Evolutionary conservation across 2,329 filamentous ascomycete genomes (phyloP).

Genomic region (Scortechinia acanthostroma): DNA sequence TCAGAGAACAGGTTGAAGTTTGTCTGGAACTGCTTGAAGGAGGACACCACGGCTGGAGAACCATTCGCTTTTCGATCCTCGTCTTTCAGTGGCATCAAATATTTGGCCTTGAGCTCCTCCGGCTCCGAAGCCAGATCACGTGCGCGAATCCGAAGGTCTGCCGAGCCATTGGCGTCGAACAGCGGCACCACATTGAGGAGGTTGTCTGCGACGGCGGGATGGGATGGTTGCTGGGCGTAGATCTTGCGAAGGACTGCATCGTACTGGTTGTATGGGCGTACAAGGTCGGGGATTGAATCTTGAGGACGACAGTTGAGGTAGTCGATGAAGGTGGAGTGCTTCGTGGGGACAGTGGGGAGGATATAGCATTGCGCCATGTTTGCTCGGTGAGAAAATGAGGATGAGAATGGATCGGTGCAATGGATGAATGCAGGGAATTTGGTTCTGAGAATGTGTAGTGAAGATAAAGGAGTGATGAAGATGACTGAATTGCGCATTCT

Average conservation of each 20-base stretch:
- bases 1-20: slow-evolving; percentile 82
- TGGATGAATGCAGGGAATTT: too few species aligned
- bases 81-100: slow-evolving; percentile 62
- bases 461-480: too few species aligned
- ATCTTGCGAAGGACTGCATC: slow-evolving; percentile 60
- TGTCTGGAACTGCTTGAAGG: slow-evolving; percentile 64
- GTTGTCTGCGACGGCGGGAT: slow-evolving; percentile 45
- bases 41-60: slow-evolving; percentile 60
- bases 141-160: slow-evolving; percentile 53
- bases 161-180: slow-evolving; percentile 32
- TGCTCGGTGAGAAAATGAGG: too few species aligned
- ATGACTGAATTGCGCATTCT: too few species aligned
- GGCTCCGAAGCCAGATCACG: slow-evolving; percentile 50
- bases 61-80: slow-evolving; percentile 54
- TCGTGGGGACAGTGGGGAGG: not conserved
- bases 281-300: slow-evolving; percentile 44
- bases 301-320: slow-evolving; percentile 48
- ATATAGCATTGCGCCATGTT: too few species aligned
- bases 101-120: slow-evolving; percentile 51
- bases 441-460: too few species aligned
- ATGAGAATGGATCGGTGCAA: too few species aligned
- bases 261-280: slow-evolving; percentile 61
- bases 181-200: slow-evolving; percentile 60
- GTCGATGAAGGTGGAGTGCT: slow-evolving; percentile 30
- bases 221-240: slow-evolving; percentile 61